Evolutionary conservation across 495 filamentous ascomycete genomes (phyloP), one percentile per base, ranked within the genome.

Genomic region (Daldinia vernicosa): DNA sequence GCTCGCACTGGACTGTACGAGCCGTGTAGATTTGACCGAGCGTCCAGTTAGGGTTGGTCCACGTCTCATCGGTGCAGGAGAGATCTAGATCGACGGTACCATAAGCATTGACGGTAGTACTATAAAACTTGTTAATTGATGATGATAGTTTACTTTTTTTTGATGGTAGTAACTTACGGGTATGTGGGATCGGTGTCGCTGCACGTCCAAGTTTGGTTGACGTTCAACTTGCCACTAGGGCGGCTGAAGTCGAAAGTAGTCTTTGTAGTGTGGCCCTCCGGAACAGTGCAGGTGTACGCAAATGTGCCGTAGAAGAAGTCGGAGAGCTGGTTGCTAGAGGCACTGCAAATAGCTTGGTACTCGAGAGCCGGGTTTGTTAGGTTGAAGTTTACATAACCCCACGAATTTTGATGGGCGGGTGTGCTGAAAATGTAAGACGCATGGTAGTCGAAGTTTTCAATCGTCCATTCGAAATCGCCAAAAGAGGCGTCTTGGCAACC

Each of bases 301-400:
- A 79, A 27, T 35, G 69, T 78, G 39, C 83, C 82, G 72, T 82
- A 84, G 71, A 84, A 84, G 61, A 83, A 84, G 53, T 83, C 79
- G 4, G 19, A 52, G 22, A 84, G 72, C 73, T 78, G 78, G 70
- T 70, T 75, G 76, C 80, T 82, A n/a, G 52, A 11, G 11, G 74
- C 82, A 43, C 75, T 76, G 76, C 83, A 84, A 39, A 61, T 33
- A 14, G 75, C 71, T 5, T 66, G 70, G 47, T 73, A 72, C 30
- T 71, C 64, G 51, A 80, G 56, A 33, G 78, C 80, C 27, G 79
- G 76, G 80, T 83, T 83, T 66, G 66, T 67, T 15, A 84, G 66
- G 72, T 83, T 81, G 74, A 84, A 83, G 59, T 73, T 72, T 51
- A 79, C 80, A 55, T 74, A 74, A 19, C 80, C 82, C 69, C 70